Conservation (phyloP, 2,329 filamentous ascomycete genomes). For the Colletotrichum endophyticum region DNA sequence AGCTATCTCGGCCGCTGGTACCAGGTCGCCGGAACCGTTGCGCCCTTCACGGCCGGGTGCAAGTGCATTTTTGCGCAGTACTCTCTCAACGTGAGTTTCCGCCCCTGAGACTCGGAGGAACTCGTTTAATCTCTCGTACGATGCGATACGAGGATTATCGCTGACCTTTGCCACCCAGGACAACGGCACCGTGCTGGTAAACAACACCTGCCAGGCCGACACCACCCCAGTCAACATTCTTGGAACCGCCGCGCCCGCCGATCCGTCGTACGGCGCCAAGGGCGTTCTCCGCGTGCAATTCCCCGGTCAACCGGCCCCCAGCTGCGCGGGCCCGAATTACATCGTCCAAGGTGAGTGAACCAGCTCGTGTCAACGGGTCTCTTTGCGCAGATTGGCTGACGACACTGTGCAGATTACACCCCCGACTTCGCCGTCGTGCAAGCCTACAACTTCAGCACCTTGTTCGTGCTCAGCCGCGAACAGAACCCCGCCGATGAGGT, state of each 20-base stretch:
- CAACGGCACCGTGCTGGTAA: constrained; percentile 34
- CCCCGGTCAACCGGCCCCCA: constrained; percentile 29
- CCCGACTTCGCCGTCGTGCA: constrained; percentile 36
- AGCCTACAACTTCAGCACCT: constrained; percentile 34
- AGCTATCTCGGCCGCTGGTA: constrained; percentile 37
- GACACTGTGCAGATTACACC: constrained; percentile 27
- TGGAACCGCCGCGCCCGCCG: constrained; percentile 30
- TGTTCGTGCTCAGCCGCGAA: constrained; percentile 35
- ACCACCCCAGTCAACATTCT: constrained; percentile 31
- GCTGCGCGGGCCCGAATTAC: constrained; percentile 36
- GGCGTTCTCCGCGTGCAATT: constrained; percentile 36
- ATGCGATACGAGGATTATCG: background rate
- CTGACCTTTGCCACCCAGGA: constrained; percentile 23
- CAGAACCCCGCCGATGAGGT: constrained; percentile 29
- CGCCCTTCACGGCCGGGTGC: constrained; percentile 33
- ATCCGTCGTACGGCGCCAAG: constrained; percentile 29
- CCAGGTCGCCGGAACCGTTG: constrained; percentile 35
- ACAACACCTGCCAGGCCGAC: constrained; percentile 34
- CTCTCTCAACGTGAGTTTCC: constrained; percentile 29
- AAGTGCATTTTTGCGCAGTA: constrained; percentile 37
- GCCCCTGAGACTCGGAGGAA: background rate
- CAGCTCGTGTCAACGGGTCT: accelerated
- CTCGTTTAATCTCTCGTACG: background rate
- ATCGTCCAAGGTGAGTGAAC: constrained; percentile 31
- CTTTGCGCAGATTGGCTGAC: background rate